These are phyloP conservation scores for Agrocybe praecox DNA, from an alignment of 768 basidiomycete species.

Conservation along the genomic window DNA sequence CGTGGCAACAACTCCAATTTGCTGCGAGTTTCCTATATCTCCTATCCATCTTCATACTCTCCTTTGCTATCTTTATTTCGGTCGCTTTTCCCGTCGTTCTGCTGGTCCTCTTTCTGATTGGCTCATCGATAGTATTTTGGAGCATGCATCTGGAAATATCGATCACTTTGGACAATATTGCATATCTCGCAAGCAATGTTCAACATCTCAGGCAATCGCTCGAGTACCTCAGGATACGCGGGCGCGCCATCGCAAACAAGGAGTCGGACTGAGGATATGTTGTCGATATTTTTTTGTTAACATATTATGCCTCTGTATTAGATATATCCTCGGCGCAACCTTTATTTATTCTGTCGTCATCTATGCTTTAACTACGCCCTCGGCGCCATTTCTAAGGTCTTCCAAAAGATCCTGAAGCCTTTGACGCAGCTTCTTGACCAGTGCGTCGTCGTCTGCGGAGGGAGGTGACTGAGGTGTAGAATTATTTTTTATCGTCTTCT, in stretches of 20 bases:
- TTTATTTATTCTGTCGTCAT: not conserved
- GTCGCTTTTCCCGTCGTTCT: constrained; percentile 29
- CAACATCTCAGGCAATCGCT: constrained; percentile 14
- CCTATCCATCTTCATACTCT: constrained; percentile 25
- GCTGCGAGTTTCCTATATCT: constrained; percentile 28
- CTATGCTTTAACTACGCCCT: constrained; percentile 25
- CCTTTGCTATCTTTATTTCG: constrained; percentile 30
- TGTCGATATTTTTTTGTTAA: not conserved
- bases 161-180: constrained; percentile 27
- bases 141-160: constrained; percentile 32
- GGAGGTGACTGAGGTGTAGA: constrained; percentile 32
- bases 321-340: no score
- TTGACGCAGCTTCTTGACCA: constrained; percentile 36
- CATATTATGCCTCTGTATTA: no score
- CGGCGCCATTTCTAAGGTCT: constrained; percentile 35
- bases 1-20: constrained; percentile 35
- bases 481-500: not conserved
- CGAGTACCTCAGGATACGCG: constrained; percentile 10
- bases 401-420: constrained; percentile 36
- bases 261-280: not conserved
- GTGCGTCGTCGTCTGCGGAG: constrained; percentile 36
- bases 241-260: not conserved
- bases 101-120: constrained; percentile 17
- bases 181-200: constrained; percentile 23
- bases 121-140: constrained; percentile 22